Evolutionary conservation across 257 asterid genomes (phyloP), one percentile per base, ranked within the genome.

Genomic region (Schizonepeta tenuifolia): DNA sequence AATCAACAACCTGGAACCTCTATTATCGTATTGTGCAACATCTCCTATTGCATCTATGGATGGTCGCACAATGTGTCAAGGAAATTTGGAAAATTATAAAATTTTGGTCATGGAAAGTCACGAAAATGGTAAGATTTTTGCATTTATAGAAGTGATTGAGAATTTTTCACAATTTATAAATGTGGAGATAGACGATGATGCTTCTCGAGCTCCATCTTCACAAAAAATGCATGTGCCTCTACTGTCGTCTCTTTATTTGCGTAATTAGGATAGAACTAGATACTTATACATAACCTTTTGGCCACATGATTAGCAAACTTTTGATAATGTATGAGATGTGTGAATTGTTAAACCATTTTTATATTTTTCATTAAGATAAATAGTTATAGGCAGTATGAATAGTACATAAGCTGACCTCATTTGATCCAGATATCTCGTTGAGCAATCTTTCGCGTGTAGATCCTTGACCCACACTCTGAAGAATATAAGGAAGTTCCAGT

Each of bases 401-500:
- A 46, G 14, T 63, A 26, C 18, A 57, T 9, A 65, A 74, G 61
- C 86, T 78, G 56, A 85, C 97, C 90, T 85, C 86, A 56, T 80
- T 68, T 31, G 90, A 85, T 77, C 91, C 97, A 18, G 93, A 86
- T 71, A 76, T 69, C 77, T 89, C 77, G n/a, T 76, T 58, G 6
- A 88, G 87, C 70, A 82, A 22, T 75, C 81, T 67, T 69, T 70
- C 77, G 56, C 86, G 82, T 33, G 18, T 35, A 54, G 97, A 88
- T 31, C 97, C 96, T 73, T 81, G 70, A 47, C 89, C 96, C 58
- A 86, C 89, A 68, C 82, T 90, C 40, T 69, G 90, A 67, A 86
- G 90, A 51, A 83, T 67, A 73, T 90, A 88, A 14, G 96, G 96
- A 43, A 86, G 92, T 81, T 90, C 97, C 81, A 88, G 60, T 70